phyloP scores from a whole-genome alignment of 2,329 filamentous ascomycete species.

The Aspergillus pseudonomiae region DNA sequence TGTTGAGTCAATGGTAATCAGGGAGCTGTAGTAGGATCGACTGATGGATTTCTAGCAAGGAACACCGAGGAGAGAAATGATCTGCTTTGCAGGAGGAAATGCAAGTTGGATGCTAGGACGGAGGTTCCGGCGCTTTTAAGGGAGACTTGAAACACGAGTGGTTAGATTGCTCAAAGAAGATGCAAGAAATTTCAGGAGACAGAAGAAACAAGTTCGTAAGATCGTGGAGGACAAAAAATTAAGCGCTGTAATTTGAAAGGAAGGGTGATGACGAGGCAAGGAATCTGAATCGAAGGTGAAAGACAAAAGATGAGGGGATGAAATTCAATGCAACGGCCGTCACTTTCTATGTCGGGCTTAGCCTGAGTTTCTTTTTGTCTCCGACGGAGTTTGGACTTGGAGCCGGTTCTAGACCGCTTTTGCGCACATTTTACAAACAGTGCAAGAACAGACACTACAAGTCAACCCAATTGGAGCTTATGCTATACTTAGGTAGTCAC shows the following conservation, averaged over 20 bases:
- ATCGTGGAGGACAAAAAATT: not conserved
- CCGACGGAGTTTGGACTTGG: not conserved
- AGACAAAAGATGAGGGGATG: conserved; percentile 6
- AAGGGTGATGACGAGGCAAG: not conserved
- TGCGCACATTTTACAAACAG: not conserved
- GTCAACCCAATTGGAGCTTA: not conserved
- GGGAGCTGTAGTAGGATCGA: not conserved
- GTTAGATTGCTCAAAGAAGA: not conserved
- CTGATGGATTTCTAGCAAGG: not conserved
- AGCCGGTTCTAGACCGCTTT: conserved; percentile 8
- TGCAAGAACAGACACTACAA: not conserved
- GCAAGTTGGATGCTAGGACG: not conserved
- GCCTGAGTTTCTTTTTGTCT: not conserved
- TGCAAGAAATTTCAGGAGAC: not conserved
- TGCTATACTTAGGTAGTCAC: not conserved
- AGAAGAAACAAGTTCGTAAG: not conserved
- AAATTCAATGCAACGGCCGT: conserved; percentile 1
- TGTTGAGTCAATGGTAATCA: not conserved
- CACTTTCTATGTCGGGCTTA: not conserved
- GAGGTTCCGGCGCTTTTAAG: not conserved
- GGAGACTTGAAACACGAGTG: not conserved
- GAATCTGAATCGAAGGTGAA: not conserved
- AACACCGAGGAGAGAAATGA: not conserved
- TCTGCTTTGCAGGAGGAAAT: conserved; percentile 1
- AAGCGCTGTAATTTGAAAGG: not conserved